Percentiles rank a stretch among this genome's conserved stretches.
Conservation (phyloP, 2,329 filamentous ascomycete genomes). For the Cladosporium sp. region DNA sequence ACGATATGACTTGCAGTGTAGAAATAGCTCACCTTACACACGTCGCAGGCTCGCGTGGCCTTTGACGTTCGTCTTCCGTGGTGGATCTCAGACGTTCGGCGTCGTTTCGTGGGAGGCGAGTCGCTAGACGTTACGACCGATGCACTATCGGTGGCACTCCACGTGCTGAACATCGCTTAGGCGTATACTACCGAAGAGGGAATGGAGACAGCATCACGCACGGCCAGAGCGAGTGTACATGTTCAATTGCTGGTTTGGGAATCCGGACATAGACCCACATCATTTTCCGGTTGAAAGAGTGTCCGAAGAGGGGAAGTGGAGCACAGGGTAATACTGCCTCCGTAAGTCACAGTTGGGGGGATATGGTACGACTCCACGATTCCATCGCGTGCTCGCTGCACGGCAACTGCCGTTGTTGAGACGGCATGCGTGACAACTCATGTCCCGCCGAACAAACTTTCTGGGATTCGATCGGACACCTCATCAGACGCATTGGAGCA, state of each 20-base stretch:
- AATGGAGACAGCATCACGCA: not conserved
- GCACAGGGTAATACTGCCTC: not conserved
- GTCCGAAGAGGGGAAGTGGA: slow-evolving; percentile 1
- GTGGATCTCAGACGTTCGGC: not conserved
- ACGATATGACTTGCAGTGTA: too few species aligned
- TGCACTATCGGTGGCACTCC: not conserved
- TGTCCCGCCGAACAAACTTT: too few species aligned
- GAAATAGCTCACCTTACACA: too few species aligned
- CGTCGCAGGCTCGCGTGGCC: slow-evolving; percentile 9
- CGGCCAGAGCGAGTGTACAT: too few species aligned
- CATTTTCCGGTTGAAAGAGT: not conserved
- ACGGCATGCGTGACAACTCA: too few species aligned
- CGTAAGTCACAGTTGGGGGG: too few species aligned
- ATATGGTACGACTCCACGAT: too few species aligned
- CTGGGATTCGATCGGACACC: too few species aligned
- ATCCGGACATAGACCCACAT: not conserved
- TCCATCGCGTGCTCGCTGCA: too few species aligned
- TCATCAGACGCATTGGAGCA: too few species aligned
- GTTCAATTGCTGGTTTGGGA: not conserved
- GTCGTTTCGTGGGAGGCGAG: slow-evolving; percentile 1
- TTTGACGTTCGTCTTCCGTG: slow-evolving; percentile 6
- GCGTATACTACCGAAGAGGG: not conserved
- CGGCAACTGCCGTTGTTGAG: too few species aligned
- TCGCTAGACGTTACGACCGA: not conserved
- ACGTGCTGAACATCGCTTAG: not conserved